Evolutionary conservation across 1,284 basidiomycete genomes (phyloP), one percentile per base, ranked within the genome.

Genomic region (Rhodotorula sp.): DNA sequence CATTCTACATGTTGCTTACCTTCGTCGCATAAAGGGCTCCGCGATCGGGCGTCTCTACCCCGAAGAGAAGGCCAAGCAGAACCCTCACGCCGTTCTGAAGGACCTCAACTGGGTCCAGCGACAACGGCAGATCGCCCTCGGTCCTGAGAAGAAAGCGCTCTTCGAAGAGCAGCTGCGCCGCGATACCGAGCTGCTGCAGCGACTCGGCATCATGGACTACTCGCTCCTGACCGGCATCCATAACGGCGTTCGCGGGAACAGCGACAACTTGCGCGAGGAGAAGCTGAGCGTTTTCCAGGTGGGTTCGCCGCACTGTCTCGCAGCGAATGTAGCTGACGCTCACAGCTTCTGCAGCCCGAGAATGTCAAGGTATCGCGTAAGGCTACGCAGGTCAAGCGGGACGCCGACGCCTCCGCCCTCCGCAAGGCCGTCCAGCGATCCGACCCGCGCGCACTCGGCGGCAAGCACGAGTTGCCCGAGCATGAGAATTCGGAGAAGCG

Each of bases 71-170:
- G 89, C 89, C 2, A 82, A 83, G 67, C 80, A 85, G 78, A 97
- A 95, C 72, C 88, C 91, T 0, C 85, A 90, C 39, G 94, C 94
- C 1, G 91, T 94, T 46, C 82, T 98, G 72, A 99, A 99, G 82
- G 95, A 99, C 80, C 82, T 94, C 75, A 99, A 99, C 80, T 99
- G 95, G 94, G 90, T 98, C 69, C 87, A 90, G 69, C 84, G 92
- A 10, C 83, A 84, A 17, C 88, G 90, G 76, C 85, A 82, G 77
- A 84, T 99, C 66, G 90, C 95, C 80, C 82, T 98, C 30, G 95
- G 95, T 0, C 95, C 95, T 0, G 92, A 95, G 83, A 99, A 98
- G 82, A 84, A 90, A 54, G 92, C 92, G 2, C 81, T 96, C 44
- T 84, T 99, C 77, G 88, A 89, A 19, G 94, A 94, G 79, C 95